Conservation (phyloP, 768 basidiomycete species). For the Lepiota brunneoincarnata region DNA sequence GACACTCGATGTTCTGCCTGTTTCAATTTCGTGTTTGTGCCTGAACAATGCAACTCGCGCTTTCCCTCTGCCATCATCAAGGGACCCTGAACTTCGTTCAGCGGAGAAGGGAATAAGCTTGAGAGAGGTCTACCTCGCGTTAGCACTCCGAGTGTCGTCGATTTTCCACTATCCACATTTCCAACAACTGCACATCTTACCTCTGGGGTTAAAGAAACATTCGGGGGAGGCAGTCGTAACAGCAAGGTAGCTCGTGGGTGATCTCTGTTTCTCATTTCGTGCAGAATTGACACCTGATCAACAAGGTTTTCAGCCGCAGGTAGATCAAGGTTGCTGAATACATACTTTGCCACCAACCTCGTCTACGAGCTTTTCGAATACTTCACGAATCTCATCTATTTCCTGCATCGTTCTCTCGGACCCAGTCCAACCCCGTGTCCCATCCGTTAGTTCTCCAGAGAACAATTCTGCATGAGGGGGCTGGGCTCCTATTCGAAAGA, state of each 20-base stretch:
- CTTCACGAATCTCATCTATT: constrained; percentile 57
- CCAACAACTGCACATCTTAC: constrained; percentile 96
- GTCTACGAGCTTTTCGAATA: constrained; percentile 61
- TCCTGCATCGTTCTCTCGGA: constrained; percentile 47
- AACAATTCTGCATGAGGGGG: constrained; percentile 60
- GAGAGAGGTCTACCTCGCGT: constrained; percentile 65
- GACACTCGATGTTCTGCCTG: constrained; percentile 90
- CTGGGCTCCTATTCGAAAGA: constrained; percentile 68
- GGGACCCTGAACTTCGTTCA: constrained; percentile 41
- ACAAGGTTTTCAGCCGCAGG: neutral
- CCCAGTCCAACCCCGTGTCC: constrained; percentile 55
- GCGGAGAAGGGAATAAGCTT: neutral
- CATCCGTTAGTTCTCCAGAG: constrained; percentile 46
- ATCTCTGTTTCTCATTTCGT: constrained; percentile 35
- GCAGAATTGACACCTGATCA: constrained; percentile 53
- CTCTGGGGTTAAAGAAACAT: constrained; percentile 79
- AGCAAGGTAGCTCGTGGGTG: constrained; percentile 61
- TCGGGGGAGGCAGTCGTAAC: constrained; percentile 72
- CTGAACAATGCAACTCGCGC: constrained; percentile 89
- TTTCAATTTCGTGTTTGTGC: constrained; percentile 97
- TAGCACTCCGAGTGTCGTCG: constrained; percentile 90
- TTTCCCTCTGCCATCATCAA: constrained; percentile 80
- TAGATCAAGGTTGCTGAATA: constrained; percentile 1
- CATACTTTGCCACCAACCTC: constrained; percentile 80
- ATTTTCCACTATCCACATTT: constrained; percentile 93